Conservation (phyloP, 306 rosid genomes). For the Leucaena leucocephala region DNA sequence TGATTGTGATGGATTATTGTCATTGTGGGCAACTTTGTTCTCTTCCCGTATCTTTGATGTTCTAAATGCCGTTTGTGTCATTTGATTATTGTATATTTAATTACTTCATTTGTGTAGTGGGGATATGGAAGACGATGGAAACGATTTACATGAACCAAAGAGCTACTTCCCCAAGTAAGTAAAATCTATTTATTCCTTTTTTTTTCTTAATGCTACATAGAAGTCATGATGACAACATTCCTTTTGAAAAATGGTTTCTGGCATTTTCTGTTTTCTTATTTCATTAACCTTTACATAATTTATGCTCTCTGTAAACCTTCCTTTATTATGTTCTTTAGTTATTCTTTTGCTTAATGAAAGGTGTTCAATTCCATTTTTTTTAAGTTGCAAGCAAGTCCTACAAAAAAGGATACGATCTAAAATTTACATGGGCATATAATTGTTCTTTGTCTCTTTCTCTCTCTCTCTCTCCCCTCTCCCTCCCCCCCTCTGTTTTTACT, state of each 20-base stretch:
- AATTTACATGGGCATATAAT: neutral
- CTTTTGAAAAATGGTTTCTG: slow-evolving; percentile 8
- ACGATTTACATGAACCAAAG: slow-evolving; percentile 39
- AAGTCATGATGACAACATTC: slow-evolving; percentile 14
- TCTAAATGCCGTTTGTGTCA: slow-evolving; percentile 2
- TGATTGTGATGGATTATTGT: slow-evolving; percentile 20
- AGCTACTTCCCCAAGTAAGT: slow-evolving; percentile 70
- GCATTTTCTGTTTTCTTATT: neutral
- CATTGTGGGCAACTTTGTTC: neutral
- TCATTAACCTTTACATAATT: slow-evolving; percentile 9
- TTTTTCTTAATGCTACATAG: slow-evolving; percentile 3
- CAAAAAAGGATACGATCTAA: neutral
- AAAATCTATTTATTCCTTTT: slow-evolving; percentile 23
- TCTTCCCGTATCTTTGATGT: neutral
- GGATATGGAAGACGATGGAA: slow-evolving; percentile 47
- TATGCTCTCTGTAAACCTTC: neutral
- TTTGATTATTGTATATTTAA: neutral
- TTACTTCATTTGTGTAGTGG: slow-evolving; percentile 33
- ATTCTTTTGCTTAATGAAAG: neutral
- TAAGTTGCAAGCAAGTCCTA: neutral
- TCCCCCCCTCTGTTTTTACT: neutral
- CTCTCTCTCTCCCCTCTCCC: neutral
- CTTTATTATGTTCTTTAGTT: neutral
- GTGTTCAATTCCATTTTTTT: neutral
- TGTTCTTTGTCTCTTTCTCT: neutral